Evolutionary conservation across 2,329 filamentous ascomycete genomes (phyloP), one percentile per base, ranked within the genome.

Genomic region (Clonostachys sp.): DNA sequence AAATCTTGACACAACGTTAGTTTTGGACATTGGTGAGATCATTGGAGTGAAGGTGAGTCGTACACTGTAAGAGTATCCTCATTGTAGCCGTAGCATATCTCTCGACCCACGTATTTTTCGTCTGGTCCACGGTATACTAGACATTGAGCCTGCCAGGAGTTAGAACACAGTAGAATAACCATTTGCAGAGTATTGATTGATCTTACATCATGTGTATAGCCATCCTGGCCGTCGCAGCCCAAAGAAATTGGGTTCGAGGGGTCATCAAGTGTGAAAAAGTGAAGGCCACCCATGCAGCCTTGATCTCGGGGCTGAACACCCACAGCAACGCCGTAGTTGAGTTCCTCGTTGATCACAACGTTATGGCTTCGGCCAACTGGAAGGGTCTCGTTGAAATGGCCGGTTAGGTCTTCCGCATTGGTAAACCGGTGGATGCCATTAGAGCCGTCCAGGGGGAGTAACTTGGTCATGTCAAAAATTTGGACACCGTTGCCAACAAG

Each of bases 401-500:
- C 58, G 2, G 62, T 61, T 16, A 68, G 48, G 47, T 67, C 65
- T 33, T 47, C 52, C 20, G 56, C 51, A 33, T 57, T 51, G 47
- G 54, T 46, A 49, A 66, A 68, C 34, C 48, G 51, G 53, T 55
- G 57, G 45, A 57, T 65, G 14, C 30, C 49, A 49, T 59, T 64
- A 18, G 67, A 58, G 0, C 70, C 64, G 55, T 74, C 30, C 64
- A 65, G 41, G 65, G 62, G 34, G 70, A 72, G 60, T 10, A 66
- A 56, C 42, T 74, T 10, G 53, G 66, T 75, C 75, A 81, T 71
- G 56, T 84, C 80, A 50, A 84, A 84, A 56, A 83, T 75, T 58
- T 84, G 80, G 34, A 84, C 70, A 33, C 76, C 75, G 55, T 83
- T 79, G 45, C 64, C 59, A 16, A 56, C 54, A 3, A 75, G 72